Evolutionary conservation across 2,329 filamentous ascomycete species (phyloP).

Genomic region (Neofusicoccum umdonicola): DNA sequence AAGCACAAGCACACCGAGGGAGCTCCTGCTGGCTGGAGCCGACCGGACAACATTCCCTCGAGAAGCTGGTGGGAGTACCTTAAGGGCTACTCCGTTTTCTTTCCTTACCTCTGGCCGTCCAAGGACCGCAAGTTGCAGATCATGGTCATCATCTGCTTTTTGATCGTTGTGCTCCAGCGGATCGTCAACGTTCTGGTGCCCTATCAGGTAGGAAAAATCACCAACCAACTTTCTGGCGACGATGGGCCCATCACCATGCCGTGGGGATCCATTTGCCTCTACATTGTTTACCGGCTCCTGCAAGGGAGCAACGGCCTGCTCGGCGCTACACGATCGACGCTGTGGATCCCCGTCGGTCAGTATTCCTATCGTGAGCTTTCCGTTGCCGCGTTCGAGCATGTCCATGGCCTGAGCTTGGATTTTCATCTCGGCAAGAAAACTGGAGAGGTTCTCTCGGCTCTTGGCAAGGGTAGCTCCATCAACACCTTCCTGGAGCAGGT

Average conservation of each 20-base stretch:
- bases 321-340: constrained; percentile 73
- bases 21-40: constrained; percentile 77
- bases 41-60: constrained; percentile 79
- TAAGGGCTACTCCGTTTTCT: constrained; percentile 87
- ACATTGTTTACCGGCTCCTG: constrained; percentile 75
- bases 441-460: constrained; percentile 88
- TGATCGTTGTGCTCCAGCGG: constrained; percentile 76
- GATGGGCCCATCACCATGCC: constrained; percentile 55
- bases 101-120: constrained; percentile 94
- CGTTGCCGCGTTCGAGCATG: constrained; percentile 94
- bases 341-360: constrained; percentile 97
- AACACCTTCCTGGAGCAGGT: constrained; percentile 96
- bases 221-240: constrained; percentile 66
- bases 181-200: constrained; percentile 85
- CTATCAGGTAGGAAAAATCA: constrained; percentile 74
- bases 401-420: constrained; percentile 90
- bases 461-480: constrained; percentile 95
- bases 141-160: constrained; percentile 77
- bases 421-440: constrained; percentile 97
- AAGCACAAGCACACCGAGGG: constrained; percentile 52
- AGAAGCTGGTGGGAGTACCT: constrained; percentile 97
- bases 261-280: constrained; percentile 71
- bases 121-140: constrained; percentile 73
- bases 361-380: constrained; percentile 95
- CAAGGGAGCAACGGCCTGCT: constrained; percentile 88